Evolutionary conservation across 192 early-diverging fungal genomes (phyloP).

Genomic region (Piromyces sp.): DNA sequence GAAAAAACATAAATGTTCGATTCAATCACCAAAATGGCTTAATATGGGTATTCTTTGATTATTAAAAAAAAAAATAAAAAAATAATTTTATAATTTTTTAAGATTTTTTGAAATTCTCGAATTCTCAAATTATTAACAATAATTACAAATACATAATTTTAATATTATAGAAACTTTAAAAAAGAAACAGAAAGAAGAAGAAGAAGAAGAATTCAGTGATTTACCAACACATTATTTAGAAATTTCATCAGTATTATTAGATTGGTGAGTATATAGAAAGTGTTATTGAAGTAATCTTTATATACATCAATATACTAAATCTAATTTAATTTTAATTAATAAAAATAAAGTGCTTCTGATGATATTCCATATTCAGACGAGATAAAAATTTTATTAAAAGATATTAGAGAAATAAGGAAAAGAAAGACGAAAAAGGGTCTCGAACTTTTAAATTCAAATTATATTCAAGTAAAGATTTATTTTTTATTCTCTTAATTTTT

Average conservation of each 20-base stretch:
- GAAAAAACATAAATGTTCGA: constrained; percentile 59
- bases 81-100: too few species aligned
- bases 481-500: constrained; percentile 4
- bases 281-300: too few species aligned
- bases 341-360: constrained; percentile 68
- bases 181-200: constrained; percentile 50
- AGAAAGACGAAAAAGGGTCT: constrained; percentile 62
- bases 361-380: constrained; percentile 59
- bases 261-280: constrained; percentile 24
- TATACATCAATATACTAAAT: too few species aligned
- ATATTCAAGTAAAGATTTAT: constrained; percentile 38
- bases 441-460: constrained; percentile 35
- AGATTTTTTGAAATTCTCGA: too few species aligned
- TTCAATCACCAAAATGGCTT: constrained; percentile 68
- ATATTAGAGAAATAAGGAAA: constrained; percentile 65
- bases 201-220: constrained; percentile 33
- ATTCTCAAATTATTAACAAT: too few species aligned
- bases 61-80: not conserved
- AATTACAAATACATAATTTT: not conserved
- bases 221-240: constrained; percentile 72
- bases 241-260: constrained; percentile 56
- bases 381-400: constrained; percentile 58
- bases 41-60: too few species aligned
- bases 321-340: not conserved
- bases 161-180: constrained; percentile 34